A percentile compares a stretch with the other conserved stretches of the same genome.
These are phyloP conservation scores for Citrus inodora DNA, from an alignment of 345 rosid species.

Conservation along the genomic window DNA sequence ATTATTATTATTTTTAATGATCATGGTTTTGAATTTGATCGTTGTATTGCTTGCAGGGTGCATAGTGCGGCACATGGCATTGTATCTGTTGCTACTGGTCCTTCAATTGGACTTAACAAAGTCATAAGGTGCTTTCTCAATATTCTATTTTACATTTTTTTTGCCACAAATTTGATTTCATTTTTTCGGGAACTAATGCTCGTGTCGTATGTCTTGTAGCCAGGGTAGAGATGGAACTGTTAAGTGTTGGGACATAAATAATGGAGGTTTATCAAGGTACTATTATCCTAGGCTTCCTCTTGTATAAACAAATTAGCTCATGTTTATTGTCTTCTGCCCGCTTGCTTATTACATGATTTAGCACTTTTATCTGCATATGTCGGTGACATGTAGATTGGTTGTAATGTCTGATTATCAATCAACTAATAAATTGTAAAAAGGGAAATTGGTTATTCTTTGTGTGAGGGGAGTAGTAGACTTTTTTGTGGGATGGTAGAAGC, in stretches of 20 bases:
- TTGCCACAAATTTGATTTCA: background rate
- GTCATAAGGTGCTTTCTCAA: slow-evolving; percentile 56
- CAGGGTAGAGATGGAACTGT: slow-evolving; percentile 98
- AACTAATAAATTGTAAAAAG: background rate
- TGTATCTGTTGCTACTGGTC: slow-evolving; percentile 60
- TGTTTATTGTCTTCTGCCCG: background rate
- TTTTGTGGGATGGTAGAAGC: background rate
- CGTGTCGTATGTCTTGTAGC: slow-evolving; percentile 29
- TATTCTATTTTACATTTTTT: too few relatives aligned
- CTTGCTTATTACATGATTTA: too few relatives aligned
- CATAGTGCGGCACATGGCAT: slow-evolving; percentile 89
- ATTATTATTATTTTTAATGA: background rate
- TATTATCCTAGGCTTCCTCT: background rate
- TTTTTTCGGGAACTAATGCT: background rate
- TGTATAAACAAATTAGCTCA: background rate
- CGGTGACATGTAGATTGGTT: background rate
- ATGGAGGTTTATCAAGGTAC: slow-evolving; percentile 84
- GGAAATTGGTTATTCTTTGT: background rate
- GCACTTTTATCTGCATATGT: background rate
- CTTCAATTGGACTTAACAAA: slow-evolving; percentile 57
- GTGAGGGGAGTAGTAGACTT: background rate
- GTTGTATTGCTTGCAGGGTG: slow-evolving; percentile 43
- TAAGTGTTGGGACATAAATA: slow-evolving; percentile 81
- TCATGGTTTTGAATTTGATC: slow-evolving; percentile 3
- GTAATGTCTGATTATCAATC: background rate